Percentiles rank a stretch among this genome's conserved stretches.
Evolutionary conservation across 805 yeast genomes (phyloP).

Genomic region (Blastobotrys robertii): DNA sequence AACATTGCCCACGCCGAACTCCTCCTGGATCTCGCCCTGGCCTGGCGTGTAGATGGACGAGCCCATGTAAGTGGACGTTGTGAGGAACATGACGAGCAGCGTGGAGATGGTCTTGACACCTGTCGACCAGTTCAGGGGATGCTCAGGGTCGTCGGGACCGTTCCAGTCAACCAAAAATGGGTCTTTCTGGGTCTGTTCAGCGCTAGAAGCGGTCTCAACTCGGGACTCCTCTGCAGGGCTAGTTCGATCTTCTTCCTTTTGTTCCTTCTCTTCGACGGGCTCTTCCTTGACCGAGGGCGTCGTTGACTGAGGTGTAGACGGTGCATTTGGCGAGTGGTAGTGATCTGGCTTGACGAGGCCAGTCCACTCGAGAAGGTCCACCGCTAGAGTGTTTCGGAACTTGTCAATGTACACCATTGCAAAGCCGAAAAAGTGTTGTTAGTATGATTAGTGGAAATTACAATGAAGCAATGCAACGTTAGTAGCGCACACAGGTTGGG

Average conservation of each 20-base stretch:
- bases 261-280: no score
- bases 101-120: constrained; percentile 31
- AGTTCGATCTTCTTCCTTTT: no score
- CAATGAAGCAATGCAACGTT: no score
- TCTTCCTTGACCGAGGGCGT: no score
- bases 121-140: constrained; percentile 47
- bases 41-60: constrained; percentile 47
- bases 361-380: not conserved
- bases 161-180: constrained; percentile 12
- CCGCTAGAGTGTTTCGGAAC: not conserved
- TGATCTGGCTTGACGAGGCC: not conserved
- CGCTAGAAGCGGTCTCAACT: no score
- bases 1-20: constrained; percentile 34
- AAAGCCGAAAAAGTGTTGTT: no score
- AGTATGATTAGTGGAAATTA: no score
- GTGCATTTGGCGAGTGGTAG: not conserved
- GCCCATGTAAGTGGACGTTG: constrained; percentile 42
- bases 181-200: no score
- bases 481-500: no score
- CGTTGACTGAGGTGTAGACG: no score
- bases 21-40: constrained; percentile 33
- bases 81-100: constrained; percentile 31
- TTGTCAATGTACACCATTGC: not conserved
- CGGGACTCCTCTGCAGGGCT: no score
- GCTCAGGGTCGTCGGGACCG: constrained; percentile 36